Base-by-base conservation (phyloP, 805 yeast genomes). In the Candida peoriensis region DNA sequence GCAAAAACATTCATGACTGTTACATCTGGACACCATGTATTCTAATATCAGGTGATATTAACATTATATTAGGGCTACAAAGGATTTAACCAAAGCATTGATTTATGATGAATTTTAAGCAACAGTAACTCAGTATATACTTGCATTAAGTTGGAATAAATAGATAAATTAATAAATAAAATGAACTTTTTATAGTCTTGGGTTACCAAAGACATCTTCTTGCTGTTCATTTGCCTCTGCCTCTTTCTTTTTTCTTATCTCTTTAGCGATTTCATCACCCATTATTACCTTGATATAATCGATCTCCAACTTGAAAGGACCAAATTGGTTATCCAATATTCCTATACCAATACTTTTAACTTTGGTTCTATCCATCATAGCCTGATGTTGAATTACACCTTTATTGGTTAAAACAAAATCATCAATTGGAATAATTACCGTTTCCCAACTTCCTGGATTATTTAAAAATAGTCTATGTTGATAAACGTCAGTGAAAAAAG, bases 321-420 rank as follows among this genome's bases (percentile, higher is more conserved):
- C 95, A 46, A 76, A 79, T 54, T 77, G 81, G 37, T 79, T 73
- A 55, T 86, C 95, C 32, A 82, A 68, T 28, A 85, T 70, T 8
- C 95, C 93, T 22, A 85, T 60, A 2, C 95, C 95, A 14, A 85
- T 63, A 4, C 89, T 79, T 48, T 78, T 76, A 33, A 85, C 74
- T 43, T 74, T 74, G 15, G 73, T 65, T 47, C 72, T 75, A 54
- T 84, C 81, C 55, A 85, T 63, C 21, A 64, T 67, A 33, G 65
- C 64, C 46, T 76, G 78, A 35, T 67, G 68, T 56, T 76, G 81
- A 27, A 73, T 69, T 28, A 70, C 66, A n/a, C 95, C 95, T 68
- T 83, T 77, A 55, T 83, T 84, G 16, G 95, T 86, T 58, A 85
- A 68, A 33, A 86, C 88, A 58, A 86, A 84, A 52, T 81, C 88